These are phyloP conservation scores for Vitis rupestris DNA, from an alignment of 164 flowering plant species.

Conservation along the genomic window DNA sequence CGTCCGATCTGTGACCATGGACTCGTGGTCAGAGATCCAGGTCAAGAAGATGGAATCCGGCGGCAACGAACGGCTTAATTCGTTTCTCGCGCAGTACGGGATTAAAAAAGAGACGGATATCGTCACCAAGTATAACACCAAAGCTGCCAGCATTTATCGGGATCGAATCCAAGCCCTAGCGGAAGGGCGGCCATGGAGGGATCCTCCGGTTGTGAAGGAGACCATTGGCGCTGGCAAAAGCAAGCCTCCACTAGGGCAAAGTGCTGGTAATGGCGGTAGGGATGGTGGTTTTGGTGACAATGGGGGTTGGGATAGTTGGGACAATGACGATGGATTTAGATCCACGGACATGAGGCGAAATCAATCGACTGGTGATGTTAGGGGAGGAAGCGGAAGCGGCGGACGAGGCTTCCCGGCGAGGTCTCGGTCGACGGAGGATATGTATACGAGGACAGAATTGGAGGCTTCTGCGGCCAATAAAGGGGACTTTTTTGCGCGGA, in stretches of 20 bases:
- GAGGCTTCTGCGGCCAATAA: constrained; percentile 93
- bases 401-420: constrained; percentile 42
- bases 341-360: constrained; percentile 64
- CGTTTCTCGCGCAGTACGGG: constrained; percentile 62
- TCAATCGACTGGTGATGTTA: constrained; percentile 66
- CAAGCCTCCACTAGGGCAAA: constrained; percentile 46
- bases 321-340: constrained; percentile 47
- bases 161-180: constrained; percentile 76
- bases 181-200: constrained; percentile 76
- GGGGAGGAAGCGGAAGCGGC: constrained; percentile 22
- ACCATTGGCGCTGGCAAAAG: constrained; percentile 24
- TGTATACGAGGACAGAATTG: constrained; percentile 60
- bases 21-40: constrained; percentile 98
- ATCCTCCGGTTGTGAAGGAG: constrained; percentile 75
- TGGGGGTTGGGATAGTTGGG: constrained; percentile 93
- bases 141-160: constrained; percentile 70
- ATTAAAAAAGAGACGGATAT: constrained; percentile 82
- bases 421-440: constrained; percentile 78
- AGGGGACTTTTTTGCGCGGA: constrained; percentile 74
- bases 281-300: constrained; percentile 13
- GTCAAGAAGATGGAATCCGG: constrained; percentile 92
- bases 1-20: constrained; percentile 98
- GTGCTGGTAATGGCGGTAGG: constrained; percentile 26
- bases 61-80: constrained; percentile 76
- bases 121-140: constrained; percentile 74